Conservation (phyloP, 768 basidiomycete genomes). For the Phaeolepiota aurea region DNA sequence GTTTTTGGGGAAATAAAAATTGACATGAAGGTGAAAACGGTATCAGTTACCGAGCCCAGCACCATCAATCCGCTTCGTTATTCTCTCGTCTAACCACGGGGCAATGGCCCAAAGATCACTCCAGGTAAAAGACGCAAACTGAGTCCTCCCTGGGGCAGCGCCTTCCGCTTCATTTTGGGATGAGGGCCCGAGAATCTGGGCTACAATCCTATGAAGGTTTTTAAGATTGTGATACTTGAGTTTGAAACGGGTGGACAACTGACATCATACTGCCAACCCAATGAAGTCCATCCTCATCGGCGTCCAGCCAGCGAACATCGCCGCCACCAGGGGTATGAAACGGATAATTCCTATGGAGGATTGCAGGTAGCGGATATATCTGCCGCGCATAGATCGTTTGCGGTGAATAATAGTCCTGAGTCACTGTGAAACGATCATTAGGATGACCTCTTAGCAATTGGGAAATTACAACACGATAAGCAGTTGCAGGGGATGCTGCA, state of each 20-base stretch:
- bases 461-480: conserved; percentile 19
- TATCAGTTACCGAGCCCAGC: conserved; percentile 52
- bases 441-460: background rate
- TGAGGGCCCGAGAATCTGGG: conserved; percentile 44
- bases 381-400: conserved; percentile 33
- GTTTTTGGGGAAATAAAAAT: too few species aligned
- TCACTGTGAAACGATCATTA: conserved; percentile 11
- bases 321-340: conserved; percentile 63
- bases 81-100: conserved; percentile 68
- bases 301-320: conserved; percentile 56
- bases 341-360: conserved; percentile 56
- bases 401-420: conserved; percentile 19
- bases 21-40: background rate
- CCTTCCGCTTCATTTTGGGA: conserved; percentile 28
- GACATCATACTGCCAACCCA: conserved; percentile 75
- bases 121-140: conserved; percentile 67
- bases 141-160: conserved; percentile 37
- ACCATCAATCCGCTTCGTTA: conserved; percentile 60
- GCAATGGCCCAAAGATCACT: conserved; percentile 63
- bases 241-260: conserved; percentile 10
- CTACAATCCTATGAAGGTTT: conserved; percentile 40
- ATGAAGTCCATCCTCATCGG: conserved; percentile 50
- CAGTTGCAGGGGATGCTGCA: conserved; percentile 14
- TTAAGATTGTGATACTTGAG: background rate
- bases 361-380: conserved; percentile 48